These are phyloP conservation scores for Exophiala sp. DNA, from an alignment of 2,329 filamentous ascomycete genomes.

Conservation along the genomic window DNA sequence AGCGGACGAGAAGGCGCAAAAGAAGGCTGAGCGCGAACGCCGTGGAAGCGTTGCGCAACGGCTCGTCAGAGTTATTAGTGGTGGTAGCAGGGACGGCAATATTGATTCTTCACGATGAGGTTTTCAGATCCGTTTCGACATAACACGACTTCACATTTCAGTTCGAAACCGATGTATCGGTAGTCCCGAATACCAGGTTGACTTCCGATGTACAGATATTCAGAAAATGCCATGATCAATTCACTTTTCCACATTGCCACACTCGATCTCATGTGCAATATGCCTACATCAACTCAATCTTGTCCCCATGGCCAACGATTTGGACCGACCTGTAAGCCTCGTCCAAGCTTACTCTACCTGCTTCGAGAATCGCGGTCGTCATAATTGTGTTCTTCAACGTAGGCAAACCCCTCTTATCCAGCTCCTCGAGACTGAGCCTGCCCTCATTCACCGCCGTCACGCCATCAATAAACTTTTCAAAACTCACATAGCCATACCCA, in stretches of 20 bases:
- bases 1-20: conserved; percentile 9
- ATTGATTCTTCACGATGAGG: not conserved
- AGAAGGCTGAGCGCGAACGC: conserved; percentile 7
- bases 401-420: conserved; percentile 77
- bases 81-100: conserved; percentile 1
- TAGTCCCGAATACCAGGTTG: too few relatives aligned
- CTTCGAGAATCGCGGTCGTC: conserved; percentile 87
- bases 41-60: conserved; percentile 7
- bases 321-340: conserved; percentile 72
- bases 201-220: too few relatives aligned
- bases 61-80: conserved; percentile 11
- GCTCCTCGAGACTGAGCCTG: conserved; percentile 65
- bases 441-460: conserved; percentile 75
- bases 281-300: conserved; percentile 23
- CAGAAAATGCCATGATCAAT: not conserved
- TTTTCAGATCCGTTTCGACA: not conserved
- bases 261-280: not conserved
- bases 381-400: conserved; percentile 86
- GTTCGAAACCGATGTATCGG: too few relatives aligned
- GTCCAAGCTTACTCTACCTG: conserved; percentile 78
- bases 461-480: conserved; percentile 93
- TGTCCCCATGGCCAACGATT: conserved; percentile 56
- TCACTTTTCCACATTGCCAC: not conserved
- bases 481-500: conserved; percentile 89
- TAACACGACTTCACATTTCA: too few relatives aligned